phyloP scores from a whole-genome alignment of 108 stramenopile species.

The Nitzschia putrida region DNA sequence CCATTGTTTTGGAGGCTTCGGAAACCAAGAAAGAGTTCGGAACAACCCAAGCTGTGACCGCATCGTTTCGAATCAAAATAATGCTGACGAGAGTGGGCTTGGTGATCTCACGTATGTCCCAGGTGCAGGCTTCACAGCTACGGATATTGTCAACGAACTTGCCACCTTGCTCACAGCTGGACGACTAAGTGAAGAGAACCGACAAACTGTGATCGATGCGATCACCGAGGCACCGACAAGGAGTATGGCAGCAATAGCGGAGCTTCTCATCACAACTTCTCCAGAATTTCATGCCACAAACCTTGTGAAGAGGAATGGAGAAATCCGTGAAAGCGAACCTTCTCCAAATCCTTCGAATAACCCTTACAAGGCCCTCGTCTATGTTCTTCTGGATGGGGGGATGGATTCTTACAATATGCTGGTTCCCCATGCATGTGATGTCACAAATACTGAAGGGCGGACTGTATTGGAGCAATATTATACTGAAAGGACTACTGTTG shows the following conservation, averaged over 20 bases:
- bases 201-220: conserved; percentile 2
- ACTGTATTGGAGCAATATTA: conserved; percentile 19
- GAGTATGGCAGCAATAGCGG: neutral
- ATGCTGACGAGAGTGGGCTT: neutral
- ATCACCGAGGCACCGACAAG: neutral
- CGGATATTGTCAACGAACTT: conserved; percentile 53
- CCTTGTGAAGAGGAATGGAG: neutral
- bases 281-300: conserved; percentile 63
- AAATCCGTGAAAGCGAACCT: too few relatives aligned
- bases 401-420: conserved; percentile 61
- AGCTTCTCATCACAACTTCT: conserved; percentile 44
- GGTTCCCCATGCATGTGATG: conserved; percentile 30
- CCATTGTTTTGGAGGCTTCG: conserved; percentile 1
- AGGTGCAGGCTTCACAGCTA: neutral
- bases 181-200: conserved; percentile 7
- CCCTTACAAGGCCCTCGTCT: conserved; percentile 60
- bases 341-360: neutral
- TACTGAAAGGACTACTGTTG: conserved; percentile 12
- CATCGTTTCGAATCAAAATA: neutral
- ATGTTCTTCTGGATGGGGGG: conserved; percentile 53
- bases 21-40: neutral
- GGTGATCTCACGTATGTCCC: neutral
- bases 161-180: conserved; percentile 27
- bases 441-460: neutral
- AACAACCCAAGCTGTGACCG: too few relatives aligned